A percentile compares a stretch with the other conserved stretches of the same genome.
These are phyloP conservation scores for Pseudomicrostroma phylloplanum DNA, from an alignment of 1,284 basidiomycete species.

Conservation along the genomic window DNA sequence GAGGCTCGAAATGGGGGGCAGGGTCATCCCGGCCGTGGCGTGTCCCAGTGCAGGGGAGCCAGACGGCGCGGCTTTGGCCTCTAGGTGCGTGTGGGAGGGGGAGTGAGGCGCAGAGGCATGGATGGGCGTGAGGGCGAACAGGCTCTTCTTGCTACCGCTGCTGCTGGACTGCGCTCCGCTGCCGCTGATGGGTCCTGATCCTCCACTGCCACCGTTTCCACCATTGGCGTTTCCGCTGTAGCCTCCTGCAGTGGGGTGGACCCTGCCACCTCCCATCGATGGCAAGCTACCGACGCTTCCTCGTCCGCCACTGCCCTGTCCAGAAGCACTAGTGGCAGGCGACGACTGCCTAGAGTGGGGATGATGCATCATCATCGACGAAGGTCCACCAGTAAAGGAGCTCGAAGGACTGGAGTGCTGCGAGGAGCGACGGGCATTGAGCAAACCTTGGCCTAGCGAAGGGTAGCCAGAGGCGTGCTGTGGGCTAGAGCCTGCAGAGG, in stretches of 20 bases:
- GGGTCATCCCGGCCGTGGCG: not conserved
- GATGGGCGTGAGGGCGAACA: conserved; percentile 23
- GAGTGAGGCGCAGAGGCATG: conserved; percentile 8
- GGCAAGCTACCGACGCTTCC: not conserved
- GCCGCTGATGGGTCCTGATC: no score
- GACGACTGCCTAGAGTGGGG: conserved; percentile 3
- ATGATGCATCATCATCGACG: not conserved
- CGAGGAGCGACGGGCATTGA: not conserved
- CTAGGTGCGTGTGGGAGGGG: not conserved
- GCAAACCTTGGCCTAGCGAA: not conserved
- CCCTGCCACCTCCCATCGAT: not conserved
- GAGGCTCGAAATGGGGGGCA: not conserved
- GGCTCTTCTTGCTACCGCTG: conserved; percentile 2
- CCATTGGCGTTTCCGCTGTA: no score
- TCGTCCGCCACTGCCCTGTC: not conserved
- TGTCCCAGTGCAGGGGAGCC: not conserved
- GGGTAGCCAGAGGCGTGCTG: not conserved
- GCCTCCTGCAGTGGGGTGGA: no score
- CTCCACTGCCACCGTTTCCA: no score
- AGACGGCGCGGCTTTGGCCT: not conserved
- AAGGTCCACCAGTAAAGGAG: conserved; percentile 17
- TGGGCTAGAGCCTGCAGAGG: not conserved
- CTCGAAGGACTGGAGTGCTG: conserved; percentile 25
- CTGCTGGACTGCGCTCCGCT: no score
- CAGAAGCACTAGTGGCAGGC: not conserved